Evolutionary conservation across 176 grass and related monocot species (phyloP), one percentile per base, ranked within the genome.

Genomic region (Hyparrhenia diplandra): DNA sequence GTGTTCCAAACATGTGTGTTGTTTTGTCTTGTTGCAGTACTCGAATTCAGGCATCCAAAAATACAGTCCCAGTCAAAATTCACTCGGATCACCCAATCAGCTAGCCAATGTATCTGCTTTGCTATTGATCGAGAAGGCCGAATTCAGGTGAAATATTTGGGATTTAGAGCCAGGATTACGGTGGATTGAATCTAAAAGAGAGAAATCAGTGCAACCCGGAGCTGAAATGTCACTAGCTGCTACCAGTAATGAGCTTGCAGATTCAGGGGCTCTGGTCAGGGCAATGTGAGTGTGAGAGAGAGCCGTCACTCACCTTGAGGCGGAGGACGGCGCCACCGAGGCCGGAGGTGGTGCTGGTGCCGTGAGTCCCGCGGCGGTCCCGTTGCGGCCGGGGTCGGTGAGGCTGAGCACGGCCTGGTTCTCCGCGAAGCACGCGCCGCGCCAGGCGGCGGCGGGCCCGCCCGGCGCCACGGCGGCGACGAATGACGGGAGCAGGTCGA

Each of bases 401-500:
- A 98, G 84, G 67, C 80, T 78, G 42, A 98, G 86, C 25, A 67
- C 34, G 36, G 92, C 95, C 82, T 88, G 71, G 74, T 95, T 98
- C 6, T 93, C 88, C 13, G 82, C 90, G 77, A 98, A 98, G 87
- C 95, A 98, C 13, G 86, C 32, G 25, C 92, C 95, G 70, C 90
- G 77, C 95, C 95, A 98, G 14, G 68, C 57, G n/a, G 88, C 67
- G 1, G 79, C 51, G 17, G 68, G 31, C 23, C 76, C 91, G 45
- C 80, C 84, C 5, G 95, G 92, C 76, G 63, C 30, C 31, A 87
- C 81, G 66, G 89, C 84, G 79, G 86, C 95, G 18, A 98, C 90
- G 73, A 83, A 98, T 7, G 84, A 91, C 51, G 95, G 95, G 54
- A 98, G 89, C 34, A 98, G 88, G 82, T 98, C 95, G 61, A 98